A percentile compares a stretch with the other conserved stretches of the same genome.
These are phyloP conservation scores for Anisodus tanguticus DNA, from an alignment of 257 asterid species.

Conservation along the genomic window DNA sequence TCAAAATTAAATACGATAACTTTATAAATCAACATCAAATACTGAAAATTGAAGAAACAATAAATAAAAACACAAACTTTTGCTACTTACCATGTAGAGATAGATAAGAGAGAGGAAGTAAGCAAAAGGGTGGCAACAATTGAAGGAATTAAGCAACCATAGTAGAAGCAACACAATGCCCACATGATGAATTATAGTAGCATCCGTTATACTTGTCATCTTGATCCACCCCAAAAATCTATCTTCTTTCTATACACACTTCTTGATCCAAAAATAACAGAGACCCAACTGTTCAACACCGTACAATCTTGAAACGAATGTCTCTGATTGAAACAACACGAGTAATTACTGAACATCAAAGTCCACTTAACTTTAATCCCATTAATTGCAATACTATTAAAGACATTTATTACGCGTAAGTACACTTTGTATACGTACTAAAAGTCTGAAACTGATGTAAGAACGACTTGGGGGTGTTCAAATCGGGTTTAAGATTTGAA, in stretches of 20 bases:
- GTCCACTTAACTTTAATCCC: neutral
- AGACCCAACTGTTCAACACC: neutral
- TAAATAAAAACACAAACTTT: neutral
- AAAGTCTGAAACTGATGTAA: neutral
- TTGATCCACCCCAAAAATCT: neutral
- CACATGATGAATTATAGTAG: constrained; percentile 86
- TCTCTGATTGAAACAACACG: too few species aligned
- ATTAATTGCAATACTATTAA: neutral
- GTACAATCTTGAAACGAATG: too few species aligned
- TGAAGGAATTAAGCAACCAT: constrained; percentile 71
- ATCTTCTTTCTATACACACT: neutral
- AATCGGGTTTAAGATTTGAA: neutral
- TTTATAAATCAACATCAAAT: constrained; percentile 32
- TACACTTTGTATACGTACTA: neutral
- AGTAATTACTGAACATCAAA: neutral
- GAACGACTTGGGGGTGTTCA: neutral
- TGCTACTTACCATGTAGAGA: constrained; percentile 62
- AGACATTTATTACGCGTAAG: neutral
- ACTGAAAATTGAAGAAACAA: neutral
- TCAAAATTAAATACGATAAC: constrained; percentile 25
- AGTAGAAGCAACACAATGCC: constrained; percentile 67
- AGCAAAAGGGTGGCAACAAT: constrained; percentile 64
- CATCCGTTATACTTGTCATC: constrained; percentile 80
- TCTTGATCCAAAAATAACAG: neutral
- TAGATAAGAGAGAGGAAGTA: constrained; percentile 71